Evolutionary conservation across 352 stramenopile genomes (phyloP), one percentile per base, ranked within the genome.

Genomic region (Peronospora farinosa): DNA sequence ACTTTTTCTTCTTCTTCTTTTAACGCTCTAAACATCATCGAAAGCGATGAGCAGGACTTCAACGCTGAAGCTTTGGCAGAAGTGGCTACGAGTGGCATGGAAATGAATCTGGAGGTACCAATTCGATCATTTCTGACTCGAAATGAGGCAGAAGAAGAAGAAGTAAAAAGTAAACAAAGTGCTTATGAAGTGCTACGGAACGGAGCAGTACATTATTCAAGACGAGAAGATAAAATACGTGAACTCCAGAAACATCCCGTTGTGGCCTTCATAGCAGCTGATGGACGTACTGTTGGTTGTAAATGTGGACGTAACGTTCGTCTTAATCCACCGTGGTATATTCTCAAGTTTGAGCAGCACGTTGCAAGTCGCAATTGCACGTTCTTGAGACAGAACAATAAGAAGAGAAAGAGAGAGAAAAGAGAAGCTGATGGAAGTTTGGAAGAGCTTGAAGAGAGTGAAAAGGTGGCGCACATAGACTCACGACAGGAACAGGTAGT

Each of bases 311-410:
- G 78, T 35, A 68, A 51, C 36, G 81, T 92, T 41, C 68, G 76
- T 0, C 52, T 92, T 12, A 92, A 92, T 19, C 81, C 81, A 28
- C 72, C 81, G 25, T 92, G 81, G 81, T 92, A 92, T 49, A 87
- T 92, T 42, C 62, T 87, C 39, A 92, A 92, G 57, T 92, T 81
- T 31, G 81, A 92, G 58, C 81, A 92, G 65, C 81, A 92, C 45
- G 62, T 88, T n/a, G 75, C 79, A 15, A 92, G 81, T 46, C 67
- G 81, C 30, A 92, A 89, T 47, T 92, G 78, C 63, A 72, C 72
- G 6, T 85, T 85, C 42, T 60, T 90, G 3, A 68, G 76, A 13
- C 62, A 74, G 37, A 21, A 46, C 16, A 12, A 51, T 46, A 43
- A 37, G 21, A 64, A 58, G 52, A 54, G 44, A 38, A 28, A 5